Percentiles rank a stretch among this genome's conserved stretches.
phyloP scores from a whole-genome alignment of 495 filamentous ascomycete species.

The Tuber calosporum region DNA sequence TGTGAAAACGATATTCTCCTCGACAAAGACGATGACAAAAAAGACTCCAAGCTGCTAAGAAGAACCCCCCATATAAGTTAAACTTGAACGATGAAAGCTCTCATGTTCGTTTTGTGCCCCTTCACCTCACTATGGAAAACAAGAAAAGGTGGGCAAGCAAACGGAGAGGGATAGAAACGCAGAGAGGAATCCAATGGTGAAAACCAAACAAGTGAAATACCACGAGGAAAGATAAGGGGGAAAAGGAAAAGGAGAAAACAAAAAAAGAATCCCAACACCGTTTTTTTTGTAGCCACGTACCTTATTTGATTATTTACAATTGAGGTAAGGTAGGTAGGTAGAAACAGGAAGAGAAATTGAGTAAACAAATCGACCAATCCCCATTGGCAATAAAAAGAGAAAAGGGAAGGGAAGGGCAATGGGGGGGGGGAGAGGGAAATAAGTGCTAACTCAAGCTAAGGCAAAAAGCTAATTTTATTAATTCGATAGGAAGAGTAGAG shows the following conservation, averaged over 20 bases:
- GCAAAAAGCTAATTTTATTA: conserved; percentile 42
- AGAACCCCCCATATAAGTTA: conserved; percentile 20
- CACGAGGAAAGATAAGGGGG: conserved; percentile 1
- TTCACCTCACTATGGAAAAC: background rate
- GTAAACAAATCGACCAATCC: background rate
- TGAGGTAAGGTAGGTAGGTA: background rate
- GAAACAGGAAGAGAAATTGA: background rate
- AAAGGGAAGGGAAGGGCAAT: background rate
- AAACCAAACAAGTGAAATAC: conserved; percentile 7
- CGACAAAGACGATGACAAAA: background rate
- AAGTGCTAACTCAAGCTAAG: background rate
- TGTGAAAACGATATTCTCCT: background rate
- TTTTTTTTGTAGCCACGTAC: background rate
- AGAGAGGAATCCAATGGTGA: conserved; percentile 32
- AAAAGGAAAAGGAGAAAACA: conserved; percentile 26
- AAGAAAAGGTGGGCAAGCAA: conserved; percentile 22
- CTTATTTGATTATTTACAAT: background rate
- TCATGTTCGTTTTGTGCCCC: background rate
- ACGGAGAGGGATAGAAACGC: conserved; percentile 38
- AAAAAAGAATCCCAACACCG: background rate
- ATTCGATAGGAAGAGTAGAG: conserved; percentile 38
- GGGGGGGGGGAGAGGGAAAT: background rate
- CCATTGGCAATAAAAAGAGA: background rate
- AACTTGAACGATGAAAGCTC: background rate
- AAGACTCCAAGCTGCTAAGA: conserved; percentile 38